A percentile compares a stretch with the other conserved stretches of the same genome.
Conservation (phyloP, 2,329 filamentous ascomycete species). For the Aspergillus sojae region DNA sequence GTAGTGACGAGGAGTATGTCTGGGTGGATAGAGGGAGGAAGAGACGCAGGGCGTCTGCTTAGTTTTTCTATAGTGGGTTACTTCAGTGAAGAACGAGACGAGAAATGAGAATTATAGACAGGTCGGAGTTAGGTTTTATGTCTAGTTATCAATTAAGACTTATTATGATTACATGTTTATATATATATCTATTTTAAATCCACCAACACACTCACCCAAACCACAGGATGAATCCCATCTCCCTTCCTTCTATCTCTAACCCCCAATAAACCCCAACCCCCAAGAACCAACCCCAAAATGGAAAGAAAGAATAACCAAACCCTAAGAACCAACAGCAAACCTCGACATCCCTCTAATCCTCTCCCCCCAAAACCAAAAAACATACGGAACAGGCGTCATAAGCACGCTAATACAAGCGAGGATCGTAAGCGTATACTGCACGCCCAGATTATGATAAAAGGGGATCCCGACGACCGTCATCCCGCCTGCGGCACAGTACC, state of each 20-base stretch:
- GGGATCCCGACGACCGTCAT: slow-evolving; percentile 41
- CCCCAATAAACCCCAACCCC: too few species aligned
- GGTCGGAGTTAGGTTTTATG: neutral
- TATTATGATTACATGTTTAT: too few species aligned
- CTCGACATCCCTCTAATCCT: slow-evolving; percentile 22
- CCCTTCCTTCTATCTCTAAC: neutral
- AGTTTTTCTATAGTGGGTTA: neutral
- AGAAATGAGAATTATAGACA: neutral
- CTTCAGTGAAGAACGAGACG: neutral
- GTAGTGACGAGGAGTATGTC: slow-evolving; percentile 19
- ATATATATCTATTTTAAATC: neutral
- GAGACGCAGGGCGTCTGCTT: slow-evolving; percentile 23
- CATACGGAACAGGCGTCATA: slow-evolving; percentile 48
- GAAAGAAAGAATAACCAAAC: neutral
- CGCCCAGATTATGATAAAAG: slow-evolving; percentile 46
- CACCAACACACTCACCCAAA: neutral
- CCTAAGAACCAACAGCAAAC: neutral
- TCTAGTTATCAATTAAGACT: too few species aligned
- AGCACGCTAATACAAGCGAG: slow-evolving; percentile 41
- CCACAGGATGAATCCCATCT: too few species aligned
- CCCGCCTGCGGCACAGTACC: slow-evolving; percentile 45
- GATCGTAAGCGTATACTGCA: slow-evolving; percentile 49
- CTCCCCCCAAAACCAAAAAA: slow-evolving; percentile 27
- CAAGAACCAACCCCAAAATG: too few species aligned
- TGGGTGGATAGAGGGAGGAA: slow-evolving; percentile 10